Conservation (phyloP, 2,329 filamentous ascomycete species). For the Fusarium heterosporum region DNA sequence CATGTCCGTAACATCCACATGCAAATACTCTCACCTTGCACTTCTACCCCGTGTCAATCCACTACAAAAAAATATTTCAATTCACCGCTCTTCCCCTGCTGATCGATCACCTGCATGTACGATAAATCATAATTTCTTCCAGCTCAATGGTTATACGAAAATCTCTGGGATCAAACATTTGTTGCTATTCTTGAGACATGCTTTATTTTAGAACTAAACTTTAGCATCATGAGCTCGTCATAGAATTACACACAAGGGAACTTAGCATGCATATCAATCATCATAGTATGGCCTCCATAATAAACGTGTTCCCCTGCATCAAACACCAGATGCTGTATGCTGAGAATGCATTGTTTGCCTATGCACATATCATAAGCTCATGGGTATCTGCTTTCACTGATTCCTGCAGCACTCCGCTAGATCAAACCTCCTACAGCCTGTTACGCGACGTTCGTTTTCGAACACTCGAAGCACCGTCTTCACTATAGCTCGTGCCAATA, state of each 20-base stretch:
- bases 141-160: background rate
- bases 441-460: constrained; percentile 50
- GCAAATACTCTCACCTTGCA: background rate
- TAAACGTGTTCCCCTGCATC: background rate
- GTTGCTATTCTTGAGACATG: background rate
- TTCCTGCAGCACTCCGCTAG: constrained; percentile 5
- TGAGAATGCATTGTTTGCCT: constrained; percentile 6
- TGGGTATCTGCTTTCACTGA: constrained; percentile 25
- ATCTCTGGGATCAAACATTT: background rate
- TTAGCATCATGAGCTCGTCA: constrained; percentile 34
- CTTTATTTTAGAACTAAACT: constrained; percentile 1
- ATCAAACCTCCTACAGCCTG: constrained; percentile 21
- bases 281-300: background rate
- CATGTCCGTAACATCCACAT: background rate
- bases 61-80: background rate
- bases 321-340: background rate
- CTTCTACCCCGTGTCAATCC: background rate
- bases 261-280: constrained; percentile 3
- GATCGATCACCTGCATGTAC: background rate
- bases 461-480: constrained; percentile 50
- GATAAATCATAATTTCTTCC: background rate
- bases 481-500: constrained; percentile 66
- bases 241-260: constrained; percentile 22
- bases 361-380: background rate
- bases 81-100: background rate